These are phyloP conservation scores for Aspergillus japonicus DNA, from an alignment of 2,329 filamentous ascomycete species.

Conservation along the genomic window DNA sequence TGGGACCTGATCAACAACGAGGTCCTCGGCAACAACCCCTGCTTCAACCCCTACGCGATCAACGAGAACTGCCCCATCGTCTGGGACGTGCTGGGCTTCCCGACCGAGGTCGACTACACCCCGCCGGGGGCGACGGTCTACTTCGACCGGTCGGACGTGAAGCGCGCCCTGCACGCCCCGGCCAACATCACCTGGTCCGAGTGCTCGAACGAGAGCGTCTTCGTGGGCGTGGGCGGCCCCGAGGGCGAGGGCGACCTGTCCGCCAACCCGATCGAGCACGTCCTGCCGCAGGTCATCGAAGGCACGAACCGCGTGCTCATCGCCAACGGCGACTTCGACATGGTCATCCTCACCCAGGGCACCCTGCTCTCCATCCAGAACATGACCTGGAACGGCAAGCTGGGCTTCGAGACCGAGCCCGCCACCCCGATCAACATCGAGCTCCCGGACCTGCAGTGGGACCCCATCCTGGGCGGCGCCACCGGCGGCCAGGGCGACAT, in stretches of 20 bases:
- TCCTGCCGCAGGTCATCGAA: constrained; percentile 40
- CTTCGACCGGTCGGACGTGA: constrained; percentile 70
- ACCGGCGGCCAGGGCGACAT: constrained; percentile 64
- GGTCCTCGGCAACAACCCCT: constrained; percentile 64
- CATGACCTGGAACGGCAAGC: constrained; percentile 74
- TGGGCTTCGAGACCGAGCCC: constrained; percentile 69
- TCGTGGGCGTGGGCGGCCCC: constrained; percentile 40
- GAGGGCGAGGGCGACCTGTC: constrained; percentile 40
- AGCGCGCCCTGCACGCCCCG: constrained; percentile 65
- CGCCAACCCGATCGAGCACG: constrained; percentile 56
- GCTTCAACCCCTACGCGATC: constrained; percentile 76
- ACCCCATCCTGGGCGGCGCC: constrained; percentile 50
- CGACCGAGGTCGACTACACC: constrained; percentile 53
- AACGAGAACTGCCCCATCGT: constrained; percentile 68
- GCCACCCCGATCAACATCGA: constrained; percentile 46
- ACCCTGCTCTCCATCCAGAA: constrained; percentile 75
- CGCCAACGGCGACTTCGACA: constrained; percentile 71
- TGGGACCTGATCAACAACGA: constrained; percentile 58
- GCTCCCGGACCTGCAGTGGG: constrained; percentile 57
- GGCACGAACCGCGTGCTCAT: constrained; percentile 71
- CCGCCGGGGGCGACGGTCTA: constrained; percentile 64
- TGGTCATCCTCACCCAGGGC: constrained; percentile 66
- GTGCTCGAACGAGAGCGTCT: constrained; percentile 44
- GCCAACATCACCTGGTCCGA: constrained; percentile 29
- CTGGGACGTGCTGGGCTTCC: constrained; percentile 69